Conservation (phyloP, 352 stramenopile genomes). For the Phytopythium montanum region DNA sequence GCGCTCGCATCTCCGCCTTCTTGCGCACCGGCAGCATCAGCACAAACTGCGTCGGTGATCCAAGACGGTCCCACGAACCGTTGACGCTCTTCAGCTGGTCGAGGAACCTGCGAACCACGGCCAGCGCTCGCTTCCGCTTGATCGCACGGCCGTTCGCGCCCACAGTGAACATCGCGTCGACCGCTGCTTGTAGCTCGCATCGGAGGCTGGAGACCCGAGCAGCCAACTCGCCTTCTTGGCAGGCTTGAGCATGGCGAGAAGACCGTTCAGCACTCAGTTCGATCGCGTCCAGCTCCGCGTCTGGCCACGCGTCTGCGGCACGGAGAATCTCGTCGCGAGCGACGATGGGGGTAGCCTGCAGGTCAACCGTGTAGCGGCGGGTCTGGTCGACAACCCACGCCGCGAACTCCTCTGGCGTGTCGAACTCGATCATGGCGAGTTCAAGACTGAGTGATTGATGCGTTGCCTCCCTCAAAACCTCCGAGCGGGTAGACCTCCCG, state of each 20-base stretch:
- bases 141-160: constrained; percentile 20
- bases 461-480: no score
- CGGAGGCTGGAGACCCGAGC: constrained; percentile 16
- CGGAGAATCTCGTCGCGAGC: constrained; percentile 25
- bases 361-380: constrained; percentile 5
- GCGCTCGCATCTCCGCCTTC: constrained; percentile 29
- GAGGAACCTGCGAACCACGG: constrained; percentile 18
- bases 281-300: constrained; percentile 15
- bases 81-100: constrained; percentile 18
- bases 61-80: constrained; percentile 21
- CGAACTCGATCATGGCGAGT: constrained; percentile 2
- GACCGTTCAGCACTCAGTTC: constrained; percentile 13
- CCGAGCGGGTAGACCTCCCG: no score
- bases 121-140: constrained; percentile 18
- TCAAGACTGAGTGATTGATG: neutral
- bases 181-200: constrained; percentile 22
- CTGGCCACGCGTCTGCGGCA: constrained; percentile 25
- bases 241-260: neutral
- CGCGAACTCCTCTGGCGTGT: constrained; percentile 18
- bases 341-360: constrained; percentile 13
- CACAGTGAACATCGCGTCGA: constrained; percentile 24
- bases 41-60: constrained; percentile 21
- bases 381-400: constrained; percentile 25
- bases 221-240: constrained; percentile 9
- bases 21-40: constrained; percentile 26